Evolutionary conservation across 169 alveolate genomes (phyloP), one percentile per base, ranked within the genome.

Genomic region (Miamiensis avidus): DNA sequence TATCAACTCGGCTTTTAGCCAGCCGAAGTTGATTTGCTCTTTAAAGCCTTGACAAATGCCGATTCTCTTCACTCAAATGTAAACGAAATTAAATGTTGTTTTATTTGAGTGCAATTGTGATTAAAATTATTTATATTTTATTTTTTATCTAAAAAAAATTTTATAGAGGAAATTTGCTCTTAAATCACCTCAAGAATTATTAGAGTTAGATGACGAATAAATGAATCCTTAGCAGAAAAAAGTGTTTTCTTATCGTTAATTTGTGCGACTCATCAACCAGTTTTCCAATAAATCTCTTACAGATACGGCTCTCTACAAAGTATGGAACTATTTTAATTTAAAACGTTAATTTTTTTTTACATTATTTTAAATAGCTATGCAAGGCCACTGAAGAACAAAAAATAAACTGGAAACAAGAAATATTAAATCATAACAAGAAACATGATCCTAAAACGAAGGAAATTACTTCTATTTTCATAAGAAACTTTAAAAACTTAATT

Each of bases 1-100:
- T 72, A 49, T 28, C 29, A 75, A 29, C n/a, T 79, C 20, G 84
- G 84, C 25, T 49, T 79, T 15, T 29, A 79, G 49, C 74, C 34
- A 34, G 76, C 34, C 28, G 84, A 79, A 29, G 65, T 79, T 0
- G 84, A 79, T 34, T 29, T 79, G 75, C 1, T 79, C 27, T 79
- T 79, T 29, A 79, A 79, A 65, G 65, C 84, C 6, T 49, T 79
- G 1, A 27, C 64, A 1, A 79, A 34, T 65, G 84, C 84, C 4
- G 84, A 79, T 79, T 34, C 31, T 72, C 28, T 79, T 11, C 29
- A 79, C 49, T 34, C 65, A 49, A 79, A 15, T 28, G 65, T n/a
- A 49, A 11, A 11, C 20, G 4, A 49, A 11, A 11, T 49, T 49
- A 49, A 11, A 49, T 49, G 20, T 49, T 49, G 20, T 49, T 11